Evolutionary conservation across 495 filamentous ascomycete species (phyloP).

Genomic region (Sphaerosporella brunnea): DNA sequence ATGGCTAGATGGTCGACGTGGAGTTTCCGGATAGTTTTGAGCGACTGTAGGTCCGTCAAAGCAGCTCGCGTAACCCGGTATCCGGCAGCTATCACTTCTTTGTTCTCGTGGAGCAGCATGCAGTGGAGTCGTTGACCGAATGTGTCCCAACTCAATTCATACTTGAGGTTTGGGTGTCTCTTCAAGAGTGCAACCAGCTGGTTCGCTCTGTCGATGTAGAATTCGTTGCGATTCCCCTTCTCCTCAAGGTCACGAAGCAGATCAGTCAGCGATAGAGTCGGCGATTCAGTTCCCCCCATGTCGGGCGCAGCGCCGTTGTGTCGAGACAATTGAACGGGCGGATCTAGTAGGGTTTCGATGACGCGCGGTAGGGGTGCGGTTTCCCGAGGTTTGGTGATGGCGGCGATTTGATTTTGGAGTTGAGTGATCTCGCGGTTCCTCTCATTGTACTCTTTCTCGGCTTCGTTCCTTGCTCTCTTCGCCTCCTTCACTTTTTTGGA

Average conservation of each 20-base stretch:
- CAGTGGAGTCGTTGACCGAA: conserved; percentile 86
- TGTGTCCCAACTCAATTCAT: conserved; percentile 84
- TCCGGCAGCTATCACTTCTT: conserved; percentile 85
- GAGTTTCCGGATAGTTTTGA: conserved; percentile 68
- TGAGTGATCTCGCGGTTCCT: conserved; percentile 83
- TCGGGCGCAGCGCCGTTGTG: conserved; percentile 29
- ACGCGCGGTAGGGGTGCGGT: conserved; percentile 20
- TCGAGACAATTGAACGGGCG: conserved; percentile 49
- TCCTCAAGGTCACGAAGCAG: conserved; percentile 72
- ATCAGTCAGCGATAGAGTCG: conserved; percentile 75
- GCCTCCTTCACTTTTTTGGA: conserved; percentile 91
- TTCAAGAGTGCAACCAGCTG: conserved; percentile 84
- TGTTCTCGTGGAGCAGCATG: conserved; percentile 85
- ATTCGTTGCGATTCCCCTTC: conserved; percentile 74
- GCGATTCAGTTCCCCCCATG: conserved; percentile 60
- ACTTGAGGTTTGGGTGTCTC: conserved; percentile 77
- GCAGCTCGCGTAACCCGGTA: conserved; percentile 88
- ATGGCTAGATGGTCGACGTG: conserved; percentile 64
- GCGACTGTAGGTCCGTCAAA: conserved; percentile 74
- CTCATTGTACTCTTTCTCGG: conserved; percentile 77
- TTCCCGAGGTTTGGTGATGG: conserved; percentile 42
- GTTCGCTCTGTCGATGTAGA: conserved; percentile 85
- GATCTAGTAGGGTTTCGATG: conserved; percentile 38
- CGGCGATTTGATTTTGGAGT: conserved; percentile 60
- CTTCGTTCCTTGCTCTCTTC: conserved; percentile 69